phyloP scores from a whole-genome alignment of 257 asterid genomes.

The Nyctanthes arbortristis region DNA sequence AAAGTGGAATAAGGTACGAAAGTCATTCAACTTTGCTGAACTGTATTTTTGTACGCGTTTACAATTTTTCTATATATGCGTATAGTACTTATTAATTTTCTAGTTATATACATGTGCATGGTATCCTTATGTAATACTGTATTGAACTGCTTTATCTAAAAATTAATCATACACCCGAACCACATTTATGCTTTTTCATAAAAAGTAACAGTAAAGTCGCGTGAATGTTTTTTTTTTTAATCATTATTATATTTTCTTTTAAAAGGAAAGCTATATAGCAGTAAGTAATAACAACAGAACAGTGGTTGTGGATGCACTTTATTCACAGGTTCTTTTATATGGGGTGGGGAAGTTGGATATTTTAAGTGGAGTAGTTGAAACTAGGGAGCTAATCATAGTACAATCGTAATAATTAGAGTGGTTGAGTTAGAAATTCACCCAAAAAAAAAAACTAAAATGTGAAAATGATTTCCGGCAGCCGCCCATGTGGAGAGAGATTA shows the following conservation, averaged over 20 bases:
- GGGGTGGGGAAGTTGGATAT: neutral
- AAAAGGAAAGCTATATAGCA: neutral
- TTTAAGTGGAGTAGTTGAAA: neutral
- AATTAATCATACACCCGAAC: neutral
- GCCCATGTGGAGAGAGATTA: no score
- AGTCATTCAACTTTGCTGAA: no score
- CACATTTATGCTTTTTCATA: constrained; percentile 16
- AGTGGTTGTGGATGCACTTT: neutral
- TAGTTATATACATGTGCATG: no score
- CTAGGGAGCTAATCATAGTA: neutral
- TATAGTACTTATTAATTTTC: constrained; percentile 20
- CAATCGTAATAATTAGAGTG: neutral
- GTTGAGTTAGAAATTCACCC: neutral
- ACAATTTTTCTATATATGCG: neutral
- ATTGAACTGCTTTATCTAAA: neutral
- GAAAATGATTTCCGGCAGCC: no score
- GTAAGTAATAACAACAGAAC: neutral
- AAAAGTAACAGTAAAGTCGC: neutral
- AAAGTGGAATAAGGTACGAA: constrained; percentile 83
- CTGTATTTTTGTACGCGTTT: no score
- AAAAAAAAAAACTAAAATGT: no score
- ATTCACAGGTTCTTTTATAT: neutral
- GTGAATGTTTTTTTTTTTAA: no score
- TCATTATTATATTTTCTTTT: no score
- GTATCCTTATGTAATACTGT: no score